Conservation (phyloP, 202 grass and related monocot genomes). For the Zizania palustris region DNA sequence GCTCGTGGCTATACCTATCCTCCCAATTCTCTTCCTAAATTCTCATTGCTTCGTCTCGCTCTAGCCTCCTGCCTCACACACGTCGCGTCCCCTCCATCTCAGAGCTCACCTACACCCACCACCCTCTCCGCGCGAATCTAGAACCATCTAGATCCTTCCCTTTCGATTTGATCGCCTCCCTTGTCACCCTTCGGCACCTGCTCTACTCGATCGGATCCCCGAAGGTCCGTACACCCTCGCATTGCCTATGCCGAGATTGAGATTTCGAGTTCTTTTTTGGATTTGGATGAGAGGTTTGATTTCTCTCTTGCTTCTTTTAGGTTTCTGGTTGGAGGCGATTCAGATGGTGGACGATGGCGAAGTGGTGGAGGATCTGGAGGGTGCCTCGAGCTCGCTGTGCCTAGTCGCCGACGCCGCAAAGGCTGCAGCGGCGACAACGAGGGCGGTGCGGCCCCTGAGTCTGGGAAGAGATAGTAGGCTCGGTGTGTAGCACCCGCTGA, state of each 20-base stretch:
- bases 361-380: constrained; percentile 35
- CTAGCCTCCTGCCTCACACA: too few relatives aligned
- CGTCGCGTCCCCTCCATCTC: background rate
- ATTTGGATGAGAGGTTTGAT: background rate
- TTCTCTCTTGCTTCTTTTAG: background rate
- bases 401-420: background rate
- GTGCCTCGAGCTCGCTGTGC: constrained; percentile 4
- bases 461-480: constrained; percentile 36
- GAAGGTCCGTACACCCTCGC: background rate
- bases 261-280: background rate
- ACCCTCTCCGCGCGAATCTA: background rate
- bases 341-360: constrained; percentile 53
- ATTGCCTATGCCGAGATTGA: constrained; percentile 21
- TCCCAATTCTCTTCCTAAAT: too few relatives aligned
- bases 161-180: background rate
- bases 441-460: constrained; percentile 24
- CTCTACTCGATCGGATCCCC: constrained; percentile 6
- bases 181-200: background rate
- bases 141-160: background rate
- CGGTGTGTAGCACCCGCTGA: constrained; percentile 51
- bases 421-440: constrained; percentile 9
- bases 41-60: too few relatives aligned
- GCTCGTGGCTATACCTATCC: too few relatives aligned
- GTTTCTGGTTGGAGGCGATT: background rate
- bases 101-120: background rate